These are phyloP conservation scores for Arabidopsis thaliana DNA, from an alignment of 345 rosid genomes.

Conservation along the genomic window TAIR10.1 NC_003070.9:24626001-24626500, in stretches of 20 bases:
- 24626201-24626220: not conserved
- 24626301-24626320: conserved; percentile 30
- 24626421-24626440: conserved; percentile 26
- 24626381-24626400: conserved; percentile 35
- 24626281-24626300: conserved; percentile 40
- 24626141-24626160: not conserved
- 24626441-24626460: conserved; percentile 29
- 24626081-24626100: conserved; percentile 12
- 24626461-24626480: not conserved
- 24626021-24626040: not conserved
- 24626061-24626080: not conserved
- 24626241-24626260: conserved; percentile 13
- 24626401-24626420: conserved; percentile 38
- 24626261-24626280: conserved; percentile 27
- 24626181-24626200: conserved; percentile 1
- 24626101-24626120: conserved; percentile 5
- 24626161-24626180: conserved; percentile 2
- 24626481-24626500: conserved; percentile 30
- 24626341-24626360: conserved; percentile 17
- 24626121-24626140: not conserved
- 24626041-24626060: not conserved
- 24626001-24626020: not conserved
- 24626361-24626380: conserved; percentile 2
- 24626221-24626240: not conserved
- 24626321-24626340: conserved; percentile 36